These are phyloP conservation scores for Fusarium sp. DNA, from an alignment of 2,329 filamentous ascomycete genomes.

Conservation along the genomic window DNA sequence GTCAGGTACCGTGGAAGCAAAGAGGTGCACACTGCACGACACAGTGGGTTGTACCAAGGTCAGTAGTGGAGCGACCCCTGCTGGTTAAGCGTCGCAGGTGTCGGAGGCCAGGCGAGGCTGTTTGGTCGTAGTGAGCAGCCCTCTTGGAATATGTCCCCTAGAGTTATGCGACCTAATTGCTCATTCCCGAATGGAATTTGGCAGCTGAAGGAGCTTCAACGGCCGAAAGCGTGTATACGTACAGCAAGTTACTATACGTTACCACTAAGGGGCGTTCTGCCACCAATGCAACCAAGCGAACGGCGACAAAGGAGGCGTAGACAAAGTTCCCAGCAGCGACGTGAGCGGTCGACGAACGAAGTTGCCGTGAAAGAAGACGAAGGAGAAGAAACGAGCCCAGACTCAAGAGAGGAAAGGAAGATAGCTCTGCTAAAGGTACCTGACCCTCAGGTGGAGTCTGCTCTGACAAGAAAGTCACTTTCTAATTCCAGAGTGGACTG, in stretches of 20 bases:
- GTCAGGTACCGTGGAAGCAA: conserved; percentile 34
- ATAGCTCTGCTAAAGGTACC: conserved; percentile 22
- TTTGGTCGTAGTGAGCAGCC: conserved; percentile 4
- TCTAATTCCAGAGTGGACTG: conserved; percentile 34
- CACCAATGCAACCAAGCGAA: conserved; percentile 40
- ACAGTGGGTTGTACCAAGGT: conserved; percentile 33
- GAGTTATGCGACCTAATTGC: conserved; percentile 44
- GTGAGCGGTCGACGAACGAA: conserved; percentile 21
- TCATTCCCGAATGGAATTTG: conserved; percentile 47
- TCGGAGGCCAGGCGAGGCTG: conserved; percentile 7
- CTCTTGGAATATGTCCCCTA: conserved; percentile 46
- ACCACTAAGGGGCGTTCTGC: conserved; percentile 28
- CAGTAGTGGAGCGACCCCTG: conserved; percentile 41
- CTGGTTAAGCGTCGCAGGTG: conserved; percentile 38
- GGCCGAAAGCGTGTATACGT: conserved; percentile 23
- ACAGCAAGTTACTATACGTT: neutral
- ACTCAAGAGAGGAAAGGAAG: conserved; percentile 7
- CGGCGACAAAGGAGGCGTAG: conserved; percentile 24
- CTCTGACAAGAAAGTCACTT: conserved; percentile 37
- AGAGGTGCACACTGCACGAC: conserved; percentile 35
- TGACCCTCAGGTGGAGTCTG: conserved; percentile 34
- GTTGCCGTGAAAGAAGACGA: conserved; percentile 14
- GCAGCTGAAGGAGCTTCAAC: conserved; percentile 30
- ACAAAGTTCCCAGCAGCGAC: conserved; percentile 23
- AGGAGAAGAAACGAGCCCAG: conserved; percentile 23